Conservation (phyloP, 2,329 filamentous ascomycete genomes). For the Pseudopyricularia cyperi region DNA sequence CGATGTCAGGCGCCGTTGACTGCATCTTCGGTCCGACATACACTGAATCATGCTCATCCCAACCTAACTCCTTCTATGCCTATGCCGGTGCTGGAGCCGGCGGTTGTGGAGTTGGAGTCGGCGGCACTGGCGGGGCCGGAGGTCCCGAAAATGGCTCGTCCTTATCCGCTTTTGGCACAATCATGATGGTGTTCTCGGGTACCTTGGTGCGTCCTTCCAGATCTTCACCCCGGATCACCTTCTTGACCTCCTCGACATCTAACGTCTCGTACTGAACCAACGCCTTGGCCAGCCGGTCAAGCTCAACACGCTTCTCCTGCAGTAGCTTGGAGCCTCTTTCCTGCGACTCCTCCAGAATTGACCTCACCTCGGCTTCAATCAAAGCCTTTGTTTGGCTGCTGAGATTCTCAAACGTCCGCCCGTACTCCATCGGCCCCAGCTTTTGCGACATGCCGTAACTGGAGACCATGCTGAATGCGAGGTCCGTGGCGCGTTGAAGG, state of each 20-base stretch:
- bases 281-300: constrained; percentile 79
- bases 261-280: constrained; percentile 91
- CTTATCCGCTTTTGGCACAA: constrained; percentile 36
- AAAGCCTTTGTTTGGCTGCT: constrained; percentile 76
- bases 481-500: constrained; percentile 65
- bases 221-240: constrained; percentile 77
- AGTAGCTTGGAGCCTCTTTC: constrained; percentile 61
- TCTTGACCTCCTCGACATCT: constrained; percentile 77
- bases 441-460: constrained; percentile 77
- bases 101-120: not conserved
- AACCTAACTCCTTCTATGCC: not conserved
- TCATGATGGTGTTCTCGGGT: constrained; percentile 44
- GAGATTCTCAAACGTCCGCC: constrained; percentile 64
- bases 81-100: not conserved
- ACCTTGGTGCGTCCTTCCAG: constrained; percentile 55
- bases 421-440: constrained; percentile 82
- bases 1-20: too few relatives aligned
- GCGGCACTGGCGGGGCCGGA: not conserved
- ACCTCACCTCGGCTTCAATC: constrained; percentile 81
- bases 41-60: not conserved
- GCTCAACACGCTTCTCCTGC: constrained; percentile 62
- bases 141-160: constrained; percentile 8
- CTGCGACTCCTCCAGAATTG: constrained; percentile 70
- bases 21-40: too few relatives aligned
- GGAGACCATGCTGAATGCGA: constrained; percentile 82